Conservation (phyloP, 208 protist genomes). For the Acanthamoeba royreba region DNA sequence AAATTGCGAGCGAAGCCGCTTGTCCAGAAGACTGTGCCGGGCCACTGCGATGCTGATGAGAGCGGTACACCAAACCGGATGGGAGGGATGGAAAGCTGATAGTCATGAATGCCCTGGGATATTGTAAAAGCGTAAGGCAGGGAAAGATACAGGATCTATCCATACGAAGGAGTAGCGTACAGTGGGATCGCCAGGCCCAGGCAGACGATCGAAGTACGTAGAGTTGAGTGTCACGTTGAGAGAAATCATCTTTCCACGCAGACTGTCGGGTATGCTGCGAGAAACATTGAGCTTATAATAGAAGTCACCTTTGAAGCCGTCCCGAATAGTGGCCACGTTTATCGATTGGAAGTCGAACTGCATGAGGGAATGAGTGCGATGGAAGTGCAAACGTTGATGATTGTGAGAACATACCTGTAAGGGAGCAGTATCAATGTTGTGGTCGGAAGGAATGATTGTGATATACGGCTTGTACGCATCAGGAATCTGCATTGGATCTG, state of each 20-base stretch:
- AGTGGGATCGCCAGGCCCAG: slow-evolving; percentile 25
- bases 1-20: neutral
- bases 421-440: slow-evolving; percentile 39
- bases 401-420: neutral
- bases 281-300: slow-evolving; percentile 45
- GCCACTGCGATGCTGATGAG: neutral
- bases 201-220: slow-evolving; percentile 47
- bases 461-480: neutral
- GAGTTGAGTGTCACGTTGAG: slow-evolving; percentile 9
- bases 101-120: neutral
- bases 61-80: neutral
- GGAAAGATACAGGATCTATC: too few species aligned
- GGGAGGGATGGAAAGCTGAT: neutral
- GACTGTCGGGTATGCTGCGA: slow-evolving; percentile 14
- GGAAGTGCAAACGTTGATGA: too few species aligned
- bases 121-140: neutral
- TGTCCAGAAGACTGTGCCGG: neutral
- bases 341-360: slow-evolving; percentile 50
- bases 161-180: neutral
- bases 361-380: too few species aligned
- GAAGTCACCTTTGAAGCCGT: slow-evolving; percentile 59
- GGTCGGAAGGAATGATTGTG: neutral
- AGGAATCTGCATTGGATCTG: neutral
- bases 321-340: slow-evolving; percentile 64
- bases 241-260: neutral